Base-by-base conservation (phyloP, 2,329 filamentous ascomycete species). In the Tolypocladium nubicola region DNA sequence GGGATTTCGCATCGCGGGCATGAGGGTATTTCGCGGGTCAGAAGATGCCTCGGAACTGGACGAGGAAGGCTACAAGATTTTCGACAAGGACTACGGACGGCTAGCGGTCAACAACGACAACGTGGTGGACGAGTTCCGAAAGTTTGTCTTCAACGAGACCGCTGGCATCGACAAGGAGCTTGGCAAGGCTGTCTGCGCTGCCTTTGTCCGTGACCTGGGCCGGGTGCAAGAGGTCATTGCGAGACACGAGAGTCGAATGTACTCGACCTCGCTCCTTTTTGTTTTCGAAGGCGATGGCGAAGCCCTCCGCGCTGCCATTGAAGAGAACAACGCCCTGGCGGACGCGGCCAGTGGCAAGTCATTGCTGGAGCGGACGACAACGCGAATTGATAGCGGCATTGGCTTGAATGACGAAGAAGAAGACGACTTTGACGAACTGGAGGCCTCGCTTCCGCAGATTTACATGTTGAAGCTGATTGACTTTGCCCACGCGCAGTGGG, bases 401-500 rank as follows among this genome's bases (percentile, higher is more conserved):
- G 77, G 67, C 58, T 68, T 81, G 62, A 73, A 73, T 58, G 75
- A 76, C 40, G 70, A 73, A 33, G 72, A 71, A 30, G 68, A 79
- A 2, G 78, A 78, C 4, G 82, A 85, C 2, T 79, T 82, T 14
- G 70, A 71, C 43, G 71, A 73, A 0, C 68, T 70, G 1, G 71
- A 75, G 1, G 76, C 76, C 2, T 78, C 52, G 19, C 60, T 76
- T 13, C 87, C 87, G 0, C 86, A 86, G 64, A 82, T 96, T 49
- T 90, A 87, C 66, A 81, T 84, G 14, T 79, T 97, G 54, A 94
- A 93, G 68, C 79, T 99, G 61, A 99, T 99, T 64, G 94, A 99
- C 71, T 99, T 99, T 78, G 94, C 94, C 1, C 94, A 99, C 72
- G 94, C 94, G 13, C 75, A 78, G 54, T 97, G 88, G 86, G 87